These are phyloP conservation scores for Amaranthus cruentus DNA, from an alignment of 148 eudicot species.

Conservation along the genomic window DNA sequence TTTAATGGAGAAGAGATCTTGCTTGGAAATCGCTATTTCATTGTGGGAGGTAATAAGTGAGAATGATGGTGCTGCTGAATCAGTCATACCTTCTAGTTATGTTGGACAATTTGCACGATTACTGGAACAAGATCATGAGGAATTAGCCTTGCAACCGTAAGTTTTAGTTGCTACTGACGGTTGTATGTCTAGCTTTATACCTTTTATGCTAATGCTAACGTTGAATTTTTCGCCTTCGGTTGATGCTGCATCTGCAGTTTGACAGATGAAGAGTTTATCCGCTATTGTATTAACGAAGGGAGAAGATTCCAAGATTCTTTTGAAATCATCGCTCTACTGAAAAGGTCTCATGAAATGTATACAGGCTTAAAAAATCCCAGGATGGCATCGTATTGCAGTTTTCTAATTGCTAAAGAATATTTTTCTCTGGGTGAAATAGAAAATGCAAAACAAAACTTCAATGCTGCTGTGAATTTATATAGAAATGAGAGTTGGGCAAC, in stretches of 20 bases:
- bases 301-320: constrained; percentile 85
- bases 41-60: constrained; percentile 51
- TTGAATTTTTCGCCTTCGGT: constrained; percentile 9
- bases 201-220: neutral
- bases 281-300: constrained; percentile 70
- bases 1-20: constrained; percentile 76
- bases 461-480: constrained; percentile 58
- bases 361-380: constrained; percentile 54
- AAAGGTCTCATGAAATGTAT: constrained; percentile 74
- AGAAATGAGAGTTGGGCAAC: constrained; percentile 87
- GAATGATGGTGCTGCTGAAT: constrained; percentile 55
- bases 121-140: constrained; percentile 60
- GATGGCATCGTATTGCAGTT: constrained; percentile 76
- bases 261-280: constrained; percentile 80
- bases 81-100: constrained; percentile 72
- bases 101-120: constrained; percentile 89
- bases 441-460: constrained; percentile 62
- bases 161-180: constrained; percentile 25
- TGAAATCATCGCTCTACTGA: constrained; percentile 86
- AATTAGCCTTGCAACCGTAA: constrained; percentile 68
- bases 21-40: constrained; percentile 76
- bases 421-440: constrained; percentile 43
- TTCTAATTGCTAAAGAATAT: constrained; percentile 83
- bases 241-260: constrained; percentile 45
- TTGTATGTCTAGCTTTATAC: neutral